Conservation (phyloP, 1,284 basidiomycete genomes). For the Sparassis latifolia region DNA sequence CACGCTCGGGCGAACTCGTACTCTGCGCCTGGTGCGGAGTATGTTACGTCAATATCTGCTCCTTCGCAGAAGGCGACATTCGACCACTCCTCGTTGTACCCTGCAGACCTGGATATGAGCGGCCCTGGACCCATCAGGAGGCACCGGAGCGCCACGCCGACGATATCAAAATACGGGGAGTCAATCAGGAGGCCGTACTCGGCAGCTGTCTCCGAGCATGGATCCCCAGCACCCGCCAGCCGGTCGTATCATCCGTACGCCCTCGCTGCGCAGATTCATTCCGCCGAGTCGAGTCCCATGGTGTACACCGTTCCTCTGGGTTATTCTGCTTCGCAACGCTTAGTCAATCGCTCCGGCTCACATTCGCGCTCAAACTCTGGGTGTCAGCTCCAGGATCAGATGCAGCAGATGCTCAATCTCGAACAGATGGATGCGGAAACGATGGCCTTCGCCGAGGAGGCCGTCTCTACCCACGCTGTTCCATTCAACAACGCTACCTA, state of each 20-base stretch:
- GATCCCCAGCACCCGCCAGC: slow-evolving; percentile 18
- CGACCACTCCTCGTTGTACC: slow-evolving; percentile 48
- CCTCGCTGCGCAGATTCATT: slow-evolving; percentile 21
- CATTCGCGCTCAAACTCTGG: slow-evolving; percentile 23
- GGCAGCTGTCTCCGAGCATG: slow-evolving; percentile 33
- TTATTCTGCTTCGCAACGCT: slow-evolving; percentile 15
- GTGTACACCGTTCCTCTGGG: slow-evolving; percentile 41
- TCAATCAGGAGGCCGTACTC: slow-evolving; percentile 45
- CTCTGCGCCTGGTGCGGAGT: slow-evolving; percentile 9
- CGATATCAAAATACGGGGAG: slow-evolving; percentile 42
- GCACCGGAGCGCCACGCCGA: slow-evolving; percentile 71
- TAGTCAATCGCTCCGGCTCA: slow-evolving; percentile 4
- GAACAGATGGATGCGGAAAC: slow-evolving; percentile 16
- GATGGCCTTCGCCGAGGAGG: slow-evolving; percentile 6
- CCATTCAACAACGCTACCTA: slow-evolving; percentile 15
- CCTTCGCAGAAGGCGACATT: slow-evolving; percentile 63
- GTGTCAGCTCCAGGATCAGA: slow-evolving; percentile 25
- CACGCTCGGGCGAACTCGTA: slow-evolving; percentile 11
- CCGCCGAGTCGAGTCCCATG: slow-evolving; percentile 54
- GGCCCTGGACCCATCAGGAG: slow-evolving; percentile 55
- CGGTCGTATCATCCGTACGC: slow-evolving; percentile 55
- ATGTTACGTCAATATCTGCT: slow-evolving; percentile 47
- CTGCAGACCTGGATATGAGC: slow-evolving; percentile 27
- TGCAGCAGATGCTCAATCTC: slow-evolving; percentile 25
- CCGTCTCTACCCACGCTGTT: background rate